Base-by-base conservation (phyloP, 495 filamentous ascomycete genomes). In the Penicillium canariense region DNA sequence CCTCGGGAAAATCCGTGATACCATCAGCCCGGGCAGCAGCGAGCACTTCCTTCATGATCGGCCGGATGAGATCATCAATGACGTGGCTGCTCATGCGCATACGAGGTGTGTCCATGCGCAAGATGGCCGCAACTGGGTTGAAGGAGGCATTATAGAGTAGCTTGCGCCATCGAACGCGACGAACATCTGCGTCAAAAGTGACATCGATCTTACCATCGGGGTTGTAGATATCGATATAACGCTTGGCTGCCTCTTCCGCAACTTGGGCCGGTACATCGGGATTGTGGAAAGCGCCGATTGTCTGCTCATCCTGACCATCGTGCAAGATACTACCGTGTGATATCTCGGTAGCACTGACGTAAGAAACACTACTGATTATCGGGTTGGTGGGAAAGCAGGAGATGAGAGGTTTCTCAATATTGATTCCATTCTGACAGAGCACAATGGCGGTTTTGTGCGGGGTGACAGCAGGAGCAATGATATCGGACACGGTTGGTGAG, bases 371-470 rank as follows among this genome's bases (percentile, higher is more conserved):
- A 3, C 75, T 80, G 5, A 86, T 63, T 25, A 82, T 57, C 3
- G 74, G 64, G 48, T 81, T 87, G 0, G 52, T 15, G 0, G 83
- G 82, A 57, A 82, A 86, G 0, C 65, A 62, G 2, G 55, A 47
- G 28, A 79, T 54, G 12, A 86, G 55, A 0, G 82, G 84, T 4
- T 70, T 71, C 58, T 87, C 84, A 57, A 87, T 85, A 56, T 82
- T 81, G 11, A 87, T 69, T 2, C 84, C 84, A 55, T 87, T 87
- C 61, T 87, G 84, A 27, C 82, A 69, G 1, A 87, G 72, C 0
- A 83, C 69, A 36, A 87, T 79, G 4, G 68, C 66, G 1, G 83
- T 80, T 28, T 77, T 62, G 2, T 71, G 63, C 0, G 72, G 67
- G 0, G 76, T 77, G 5, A 80, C 63, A n/a, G 82, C 78, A 8